A percentile compares a stretch with the other conserved stretches of the same genome.
Conservation (phyloP, 441 rosid genomes). For the Populus hybrid region DNA sequence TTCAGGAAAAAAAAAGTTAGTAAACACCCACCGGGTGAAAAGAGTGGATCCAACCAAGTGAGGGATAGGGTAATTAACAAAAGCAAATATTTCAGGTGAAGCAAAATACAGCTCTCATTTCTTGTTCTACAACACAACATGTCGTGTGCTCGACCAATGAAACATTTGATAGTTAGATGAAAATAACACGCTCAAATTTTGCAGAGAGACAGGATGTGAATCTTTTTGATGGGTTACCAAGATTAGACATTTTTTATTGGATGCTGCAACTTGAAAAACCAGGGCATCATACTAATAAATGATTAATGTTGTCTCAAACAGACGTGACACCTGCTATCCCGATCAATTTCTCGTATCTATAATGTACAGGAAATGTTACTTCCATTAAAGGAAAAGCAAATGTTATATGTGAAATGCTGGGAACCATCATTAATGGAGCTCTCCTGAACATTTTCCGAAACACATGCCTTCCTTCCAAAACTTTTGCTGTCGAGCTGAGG, state of each 20-base stretch:
- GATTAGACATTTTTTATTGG: background rate
- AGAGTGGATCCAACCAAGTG: no score
- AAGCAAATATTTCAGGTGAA: no score
- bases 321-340: background rate
- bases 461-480: no score
- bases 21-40: no score
- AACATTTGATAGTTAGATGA: no score
- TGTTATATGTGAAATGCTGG: background rate
- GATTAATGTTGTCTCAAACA: background rate
- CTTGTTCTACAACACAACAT: no score
- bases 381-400: background rate
- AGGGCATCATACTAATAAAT: background rate
- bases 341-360: background rate
- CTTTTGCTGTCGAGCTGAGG: background rate
- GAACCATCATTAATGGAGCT: background rate
- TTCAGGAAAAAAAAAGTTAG: no score
- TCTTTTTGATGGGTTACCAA: background rate
- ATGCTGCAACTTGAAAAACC: background rate
- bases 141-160: no score
- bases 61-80: no score
- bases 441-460: background rate
- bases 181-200: no score
- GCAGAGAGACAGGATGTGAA: background rate
- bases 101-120: no score
- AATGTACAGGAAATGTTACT: background rate